Base-by-base conservation (phyloP, 495 filamentous ascomycete genomes). In the Pyronema omphalodes region DNA sequence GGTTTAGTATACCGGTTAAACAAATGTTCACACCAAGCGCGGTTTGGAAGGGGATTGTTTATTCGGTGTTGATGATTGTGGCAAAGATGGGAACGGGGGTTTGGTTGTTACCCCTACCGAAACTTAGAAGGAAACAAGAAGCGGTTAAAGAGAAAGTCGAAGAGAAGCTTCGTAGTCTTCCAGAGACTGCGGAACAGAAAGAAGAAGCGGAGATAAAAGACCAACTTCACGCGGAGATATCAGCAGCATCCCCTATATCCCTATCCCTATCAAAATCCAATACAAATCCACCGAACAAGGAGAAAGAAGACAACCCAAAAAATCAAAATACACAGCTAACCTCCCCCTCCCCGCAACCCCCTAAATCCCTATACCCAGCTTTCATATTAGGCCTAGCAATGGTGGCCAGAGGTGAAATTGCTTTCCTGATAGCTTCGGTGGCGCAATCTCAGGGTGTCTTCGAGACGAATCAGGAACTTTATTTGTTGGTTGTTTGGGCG, bases 331-430 rank as follows among this genome's bases (percentile, higher is more conserved):
- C 44, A n/a, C 12, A 1, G 1, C 17, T 47, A 8, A 67, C 2
- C 1, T 23, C 35, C 0, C 0, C 47, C 11, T 7, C 7, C 1
- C 14, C 56, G 9, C 18, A 35, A 1, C 12, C 35, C 2, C 59
- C 51, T 1, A 41, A 36, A 17, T 61, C 54, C 9, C 46, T 60
- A 4, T 57, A 60, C 36, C 55, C 58, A 11, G 45, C 55, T 1
- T 65, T 72, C 0, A 77, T 85, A 7, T 57, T 85, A 11, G 71
- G 73, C 0, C 61, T 70, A 37, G 75, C 82, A 0, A 88, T 88
- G 83, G 75, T 82, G 0, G 77, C 85, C 0, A 74, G 83, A 36
- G 85, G 84, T 3, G 84, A 93, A 61, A 82, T 89, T 23, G 84
- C 83, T 0, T 84, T 86, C 53, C 67, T 89, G 17, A 84, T 91